Base-by-base conservation (phyloP, 345 rosid species). In the Pistacia vera region DNA sequence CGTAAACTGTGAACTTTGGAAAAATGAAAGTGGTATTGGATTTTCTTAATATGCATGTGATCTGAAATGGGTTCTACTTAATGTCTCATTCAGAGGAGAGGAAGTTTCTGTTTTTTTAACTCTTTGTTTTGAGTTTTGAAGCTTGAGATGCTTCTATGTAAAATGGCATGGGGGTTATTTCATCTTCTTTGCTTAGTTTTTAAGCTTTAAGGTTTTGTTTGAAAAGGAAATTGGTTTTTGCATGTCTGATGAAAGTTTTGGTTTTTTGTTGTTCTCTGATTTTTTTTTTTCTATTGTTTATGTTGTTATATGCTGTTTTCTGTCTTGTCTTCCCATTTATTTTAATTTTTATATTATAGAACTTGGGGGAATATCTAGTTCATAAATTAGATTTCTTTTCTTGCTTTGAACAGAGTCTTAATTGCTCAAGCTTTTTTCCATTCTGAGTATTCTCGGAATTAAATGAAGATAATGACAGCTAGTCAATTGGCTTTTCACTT, bases 381-480 rank as follows among this genome's bases (percentile, higher is more conserved):
- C 2, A 8, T 12, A 54, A 35, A 20, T 20, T 64, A 20, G 52
- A 54, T 74, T 64, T 38, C 59, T 22, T 63, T 63, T 55, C 18
- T 11, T 56, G 17, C 30, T 33, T 44, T 12, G 5, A 38, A 30
- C 20, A 4, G 12, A 12, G 8, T 20, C 51, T 51, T 76, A 20
- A 28, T 63, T 38, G 52, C 55, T 63, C 38, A 0, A 6, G 11
- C 10, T 51, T 48, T 25, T 68, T 3, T 8, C 58, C 49, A 18
- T 18, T 72, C 46, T 63, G 6, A 55, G 55, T 14, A 25, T 52
- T 51, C 3, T 64, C 28, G 46, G 33, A 56, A 58, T 35, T 63
- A 9, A 63, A 63, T 77, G 71, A 30, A 73, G 69, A 72, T 58
- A 75, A 60, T 72, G 74, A 81, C 63, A 36, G 69, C 30, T 65